Percentiles rank a stretch among this genome's conserved stretches.
Conservation (phyloP, 164 flowering plant species). For the Protea cynaroides region DNA sequence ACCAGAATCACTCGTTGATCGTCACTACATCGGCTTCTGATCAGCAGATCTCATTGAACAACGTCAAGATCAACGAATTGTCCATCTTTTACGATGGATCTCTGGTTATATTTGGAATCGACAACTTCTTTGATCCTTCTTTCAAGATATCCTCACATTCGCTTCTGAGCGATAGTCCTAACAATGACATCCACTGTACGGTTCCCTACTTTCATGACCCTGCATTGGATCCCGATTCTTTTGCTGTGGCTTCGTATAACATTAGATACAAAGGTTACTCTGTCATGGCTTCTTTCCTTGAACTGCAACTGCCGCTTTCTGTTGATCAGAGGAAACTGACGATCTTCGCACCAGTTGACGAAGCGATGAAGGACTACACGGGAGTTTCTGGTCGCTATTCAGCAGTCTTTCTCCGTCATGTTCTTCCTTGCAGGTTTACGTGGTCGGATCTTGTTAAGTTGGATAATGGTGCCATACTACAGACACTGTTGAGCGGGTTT, state of each 20-base stretch:
- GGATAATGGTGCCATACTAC: conserved; percentile 26
- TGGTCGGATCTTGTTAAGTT: conserved; percentile 36
- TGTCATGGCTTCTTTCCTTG: conserved; percentile 50
- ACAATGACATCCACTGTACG: neutral
- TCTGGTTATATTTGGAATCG: conserved; percentile 33
- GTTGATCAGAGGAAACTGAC: conserved; percentile 26
- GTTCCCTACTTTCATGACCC: neutral
- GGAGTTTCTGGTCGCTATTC: conserved; percentile 21
- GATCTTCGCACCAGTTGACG: conserved; percentile 61
- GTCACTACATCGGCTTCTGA: conserved; percentile 27
- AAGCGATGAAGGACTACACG: conserved; percentile 17
- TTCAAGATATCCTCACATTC: conserved; percentile 8
- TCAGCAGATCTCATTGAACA: conserved; percentile 26
- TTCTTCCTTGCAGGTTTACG: conserved; percentile 45
- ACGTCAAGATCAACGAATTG: conserved; percentile 22
- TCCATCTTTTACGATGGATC: conserved; percentile 39
- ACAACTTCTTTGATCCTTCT: conserved; percentile 35
- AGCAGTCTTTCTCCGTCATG: conserved; percentile 36
- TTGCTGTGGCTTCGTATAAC: conserved; percentile 15
- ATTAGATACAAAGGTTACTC: conserved; percentile 43
- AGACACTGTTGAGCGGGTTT: conserved; percentile 40
- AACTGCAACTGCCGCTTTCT: conserved; percentile 34
- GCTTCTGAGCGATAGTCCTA: conserved; percentile 7
- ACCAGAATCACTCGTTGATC: conserved; percentile 22
- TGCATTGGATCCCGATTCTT: conserved; percentile 1